phyloP scores from a whole-genome alignment of 345 rosid genomes.

The Mallotus nudiflorus region DNA sequence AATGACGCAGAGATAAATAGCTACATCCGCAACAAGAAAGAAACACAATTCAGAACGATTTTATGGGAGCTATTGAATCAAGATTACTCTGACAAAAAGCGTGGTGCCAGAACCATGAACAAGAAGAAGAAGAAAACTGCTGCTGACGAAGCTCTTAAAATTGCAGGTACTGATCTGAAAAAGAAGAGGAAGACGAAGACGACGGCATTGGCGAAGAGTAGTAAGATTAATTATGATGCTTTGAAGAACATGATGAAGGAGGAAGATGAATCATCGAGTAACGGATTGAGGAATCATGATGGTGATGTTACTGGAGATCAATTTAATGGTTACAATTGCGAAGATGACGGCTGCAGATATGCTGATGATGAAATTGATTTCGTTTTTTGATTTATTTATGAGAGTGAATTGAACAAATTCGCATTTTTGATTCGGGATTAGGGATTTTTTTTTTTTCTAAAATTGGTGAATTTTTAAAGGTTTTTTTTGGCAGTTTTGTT shows the following conservation, averaged over 20 bases:
- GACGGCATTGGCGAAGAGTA: neutral
- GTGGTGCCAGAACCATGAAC: too few relatives aligned
- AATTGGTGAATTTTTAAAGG: too few relatives aligned
- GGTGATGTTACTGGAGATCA: neutral
- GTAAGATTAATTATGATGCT: slow-evolving; percentile 16
- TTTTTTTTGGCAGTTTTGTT: too few relatives aligned
- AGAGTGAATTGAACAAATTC: too few relatives aligned
- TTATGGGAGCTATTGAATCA: slow-evolving; percentile 4
- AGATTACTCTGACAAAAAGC: neutral
- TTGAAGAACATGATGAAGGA: slow-evolving; percentile 12
- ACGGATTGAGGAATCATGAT: too few relatives aligned
- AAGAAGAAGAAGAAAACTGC: neutral
- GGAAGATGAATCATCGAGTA: too few relatives aligned
- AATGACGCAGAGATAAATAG: slow-evolving; percentile 3
- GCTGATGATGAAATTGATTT: neutral
- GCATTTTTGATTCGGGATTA: too few relatives aligned
- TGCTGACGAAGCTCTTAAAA: neutral
- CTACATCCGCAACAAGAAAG: slow-evolving; percentile 2
- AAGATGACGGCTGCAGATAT: neutral
- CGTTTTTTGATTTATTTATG: neutral
- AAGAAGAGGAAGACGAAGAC: neutral
- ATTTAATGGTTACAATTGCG: neutral
- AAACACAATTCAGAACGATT: neutral
- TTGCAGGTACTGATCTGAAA: neutral
- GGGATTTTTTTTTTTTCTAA: too few relatives aligned